Base-by-base conservation (phyloP, 225 moss, liverwort and hornwort genomes). In the Marchantia polymorpha region DNA sequence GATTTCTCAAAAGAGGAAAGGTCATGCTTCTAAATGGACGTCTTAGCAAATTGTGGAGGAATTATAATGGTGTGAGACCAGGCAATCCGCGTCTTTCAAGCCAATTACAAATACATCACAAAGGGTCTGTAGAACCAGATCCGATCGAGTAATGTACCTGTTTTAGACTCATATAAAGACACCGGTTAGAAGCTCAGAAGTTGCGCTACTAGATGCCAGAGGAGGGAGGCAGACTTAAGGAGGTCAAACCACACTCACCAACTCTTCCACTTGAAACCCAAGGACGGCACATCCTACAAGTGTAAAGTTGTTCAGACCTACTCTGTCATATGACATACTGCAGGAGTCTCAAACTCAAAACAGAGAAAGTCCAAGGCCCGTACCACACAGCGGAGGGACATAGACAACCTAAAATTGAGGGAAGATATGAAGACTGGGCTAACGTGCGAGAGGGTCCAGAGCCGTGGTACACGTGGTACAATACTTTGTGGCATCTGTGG, bases 361-460 rank as follows among this genome's bases (percentile, higher is more conserved):
- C 39, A n/a, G 49, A 49, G 7, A 15, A 22, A 71, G 0, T n/a
- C 46, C 19, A 39, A 46, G 71, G 17, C 17, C 71, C 77, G 77
- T 66, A 77, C 64, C 61, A 7, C 60, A 77, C 20, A n/a, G 65
- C 50, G 20, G 5, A 77, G 49, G 25, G 20, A 48, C n/a, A 64
- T 51, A 64, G 25, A 77, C 65, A 77, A 14, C 64, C 64, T 29
- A n/a, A 65, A 77, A 51, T 49, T 77, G 25, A n/a, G 3, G 77
- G 77, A 65, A 66, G 64, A 65, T 65, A 77, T 49, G 64, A 14
- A 39, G 31, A 75, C 31, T 75, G 56, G 58, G 11, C 17, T 69
- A 47, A 48, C 22, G 23, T 10, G 49, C 4, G 52, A 2, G 52
- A 46, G 23, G 25, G 72, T 72, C 20, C 23, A 69, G 15, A 47